Evolutionary conservation across 805 yeast genomes (phyloP).

Genomic region (Komagataella pastoris): DNA sequence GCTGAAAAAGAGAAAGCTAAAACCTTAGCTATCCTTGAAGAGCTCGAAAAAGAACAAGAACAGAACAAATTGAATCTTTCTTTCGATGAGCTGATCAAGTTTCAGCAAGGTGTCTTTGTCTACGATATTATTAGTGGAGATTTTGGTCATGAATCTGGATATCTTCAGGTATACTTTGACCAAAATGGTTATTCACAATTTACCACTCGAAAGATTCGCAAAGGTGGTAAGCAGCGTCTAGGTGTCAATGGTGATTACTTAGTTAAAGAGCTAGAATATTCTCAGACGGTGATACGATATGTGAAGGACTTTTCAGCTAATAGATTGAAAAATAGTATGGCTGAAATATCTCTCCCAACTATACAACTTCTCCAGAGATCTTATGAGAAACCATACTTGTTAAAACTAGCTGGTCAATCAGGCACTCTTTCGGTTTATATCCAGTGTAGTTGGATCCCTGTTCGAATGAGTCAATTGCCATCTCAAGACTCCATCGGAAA

Average conservation of each 20-base stretch:
- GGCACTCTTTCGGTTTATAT: constrained; percentile 42
- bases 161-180: constrained; percentile 69
- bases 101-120: constrained; percentile 67
- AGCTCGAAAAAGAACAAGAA: constrained; percentile 20
- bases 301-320: constrained; percentile 39
- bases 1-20: constrained; percentile 20
- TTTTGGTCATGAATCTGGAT: constrained; percentile 40
- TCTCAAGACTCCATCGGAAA: constrained; percentile 51
- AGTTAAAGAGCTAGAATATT: constrained; percentile 67
- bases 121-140: constrained; percentile 50
- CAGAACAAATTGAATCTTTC: constrained; percentile 35
- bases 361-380: constrained; percentile 48
- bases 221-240: constrained; percentile 19
- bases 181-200: constrained; percentile 54
- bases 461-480: constrained; percentile 36
- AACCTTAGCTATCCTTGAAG: constrained; percentile 7
- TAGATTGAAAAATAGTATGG: constrained; percentile 42
- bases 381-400: constrained; percentile 44
- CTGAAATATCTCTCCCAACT: constrained; percentile 56
- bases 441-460: constrained; percentile 69
- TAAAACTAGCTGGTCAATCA: constrained; percentile 26
- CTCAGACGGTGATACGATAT: constrained; percentile 49
- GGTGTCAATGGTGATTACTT: constrained; percentile 55
- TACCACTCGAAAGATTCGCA: constrained; percentile 36
- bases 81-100: constrained; percentile 40